Evolutionary conservation across 2,329 filamentous ascomycete species (phyloP), one percentile per base, ranked within the genome.

Genomic region (Aspergillus thermomutatus): DNA sequence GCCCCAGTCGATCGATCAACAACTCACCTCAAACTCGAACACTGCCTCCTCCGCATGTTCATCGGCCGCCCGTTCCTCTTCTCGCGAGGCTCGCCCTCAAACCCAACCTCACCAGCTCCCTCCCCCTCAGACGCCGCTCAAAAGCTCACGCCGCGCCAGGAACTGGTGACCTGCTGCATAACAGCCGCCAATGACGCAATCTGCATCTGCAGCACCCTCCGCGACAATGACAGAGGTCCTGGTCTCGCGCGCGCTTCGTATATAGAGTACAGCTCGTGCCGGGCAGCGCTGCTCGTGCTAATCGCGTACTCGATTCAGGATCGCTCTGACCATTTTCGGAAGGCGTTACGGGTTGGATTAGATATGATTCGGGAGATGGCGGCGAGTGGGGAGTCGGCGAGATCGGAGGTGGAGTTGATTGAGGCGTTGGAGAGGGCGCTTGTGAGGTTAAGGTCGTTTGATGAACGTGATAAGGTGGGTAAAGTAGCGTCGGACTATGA

Each of bases 1-100:
- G 17, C 14, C 52, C 2, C 55, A 60, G 10, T 37, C 31, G 28
- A 57, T 8, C 66, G 67, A 3, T 59, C 60, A 0, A 54, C 37
- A 3, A 60, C 64, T 47, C 65, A 67, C 41, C 48, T 70, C 6
- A 70, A 72, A 14, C 69, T 82, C 2, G 78, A 79, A 55, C 79
- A 79, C 57, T 78, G 77, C 58, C 70, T 81, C 40, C 68, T 79
- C 11, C 77, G 77, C 50, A 79, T 82, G 71, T 82, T 80, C 52
- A 71, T 79, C 46, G 80, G 80, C 7, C 73, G 80, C 4, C 75
- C 76, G 4, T 82, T 82, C 55, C 74, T 82, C 40, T 74, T 81
- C 31, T 49, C 46, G 41, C 53, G 40, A 53, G 0, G 50, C 27
- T 9, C 26, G 31, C 26, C 27, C 10, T 40, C 51, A 26, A 3